Base-by-base conservation (phyloP, 2,329 filamentous ascomycete genomes). In the Colletotrichum somersetense region DNA sequence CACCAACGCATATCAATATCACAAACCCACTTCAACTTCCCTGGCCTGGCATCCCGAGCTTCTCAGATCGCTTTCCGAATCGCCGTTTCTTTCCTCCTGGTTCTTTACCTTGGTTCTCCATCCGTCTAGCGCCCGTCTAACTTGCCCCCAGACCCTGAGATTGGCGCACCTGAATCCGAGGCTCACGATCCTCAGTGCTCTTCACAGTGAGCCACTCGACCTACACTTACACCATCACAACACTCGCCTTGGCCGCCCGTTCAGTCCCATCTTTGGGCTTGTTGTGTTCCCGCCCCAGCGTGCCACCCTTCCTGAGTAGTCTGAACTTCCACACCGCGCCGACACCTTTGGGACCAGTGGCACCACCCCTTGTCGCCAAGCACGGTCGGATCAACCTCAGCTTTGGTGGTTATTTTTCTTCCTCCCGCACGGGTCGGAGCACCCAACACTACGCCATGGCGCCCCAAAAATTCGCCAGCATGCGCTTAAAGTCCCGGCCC, bases 401-500 rank as follows among this genome's bases (percentile, higher is more conserved):
- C 59, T 65, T 61, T 23, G n/a, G 46, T 23, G 20, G 66, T 35
- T 33, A 44, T 53, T 20, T 14, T 16, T 53, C 50, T 52, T 5
- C 26, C 48, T 50, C 40, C 8, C 70, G 6, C 66, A 52, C 70
- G 42, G 33, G 56, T 55, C 59, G 42, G 56, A 71, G 20, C 66
- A 58, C 44, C 58, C 52, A 68, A 44, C 55, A 61, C 55, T 33
- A 56, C 66, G 59, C 67, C 74, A 81, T 81, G 80, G 79, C 82
- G 75, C 83, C 83, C 66, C 79, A 81, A 59, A 84, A 81, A 74
- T 81, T 83, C 74, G 77, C 81, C 70, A 86, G 82, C 75, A 78
- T 83, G 77, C 84, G 86, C 75, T 79, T 82, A 74, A 85, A 79
- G 76, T 80, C 78, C 74, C 80, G 81, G 73, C 78, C 84, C 26